phyloP scores from a whole-genome alignment of 225 moss, liverwort and hornwort genomes.

The Thuidium tamariscinum region DNA sequence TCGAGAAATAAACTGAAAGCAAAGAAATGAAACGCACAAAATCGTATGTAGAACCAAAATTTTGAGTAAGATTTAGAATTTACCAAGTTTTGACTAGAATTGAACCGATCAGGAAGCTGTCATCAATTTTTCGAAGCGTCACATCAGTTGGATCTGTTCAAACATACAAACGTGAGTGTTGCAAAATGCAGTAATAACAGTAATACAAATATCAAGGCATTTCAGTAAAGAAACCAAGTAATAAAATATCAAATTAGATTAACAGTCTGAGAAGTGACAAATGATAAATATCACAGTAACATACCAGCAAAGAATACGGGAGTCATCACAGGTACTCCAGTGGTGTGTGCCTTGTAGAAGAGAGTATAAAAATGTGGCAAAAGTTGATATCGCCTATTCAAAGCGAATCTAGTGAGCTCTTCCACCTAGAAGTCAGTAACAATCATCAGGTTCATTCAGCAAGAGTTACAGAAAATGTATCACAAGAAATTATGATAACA shows the following conservation, averaged over 20 bases:
- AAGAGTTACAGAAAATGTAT: not conserved
- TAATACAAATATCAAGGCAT: not conserved
- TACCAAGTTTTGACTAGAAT: slow-evolving; percentile 80
- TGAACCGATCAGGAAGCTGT: slow-evolving; percentile 69
- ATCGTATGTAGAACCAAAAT: not conserved
- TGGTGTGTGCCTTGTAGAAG: slow-evolving; percentile 56
- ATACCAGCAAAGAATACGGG: slow-evolving; percentile 90
- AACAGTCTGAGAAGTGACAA: not conserved
- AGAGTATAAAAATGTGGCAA: slow-evolving; percentile 83
- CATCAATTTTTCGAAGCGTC: slow-evolving; percentile 63
- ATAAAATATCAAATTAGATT: not conserved
- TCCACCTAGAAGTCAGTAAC: slow-evolving; percentile 44
- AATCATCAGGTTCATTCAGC: not conserved
- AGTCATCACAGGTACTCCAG: slow-evolving; percentile 80
- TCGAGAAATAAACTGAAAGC: not conserved
- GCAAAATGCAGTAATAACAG: not conserved
- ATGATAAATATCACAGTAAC: not conserved
- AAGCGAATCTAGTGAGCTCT: slow-evolving; percentile 51
- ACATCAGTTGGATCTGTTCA: slow-evolving; percentile 63
- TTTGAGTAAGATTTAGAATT: not conserved
- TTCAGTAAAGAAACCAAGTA: not conserved
- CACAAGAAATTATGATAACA: not conserved
- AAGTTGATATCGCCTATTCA: slow-evolving; percentile 67
- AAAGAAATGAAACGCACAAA: not conserved
- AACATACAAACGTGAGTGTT: not conserved